Evolutionary conservation across 2,329 filamentous ascomycete genomes (phyloP), one percentile per base, ranked within the genome.

Genomic region (Cercospora beticola): DNA sequence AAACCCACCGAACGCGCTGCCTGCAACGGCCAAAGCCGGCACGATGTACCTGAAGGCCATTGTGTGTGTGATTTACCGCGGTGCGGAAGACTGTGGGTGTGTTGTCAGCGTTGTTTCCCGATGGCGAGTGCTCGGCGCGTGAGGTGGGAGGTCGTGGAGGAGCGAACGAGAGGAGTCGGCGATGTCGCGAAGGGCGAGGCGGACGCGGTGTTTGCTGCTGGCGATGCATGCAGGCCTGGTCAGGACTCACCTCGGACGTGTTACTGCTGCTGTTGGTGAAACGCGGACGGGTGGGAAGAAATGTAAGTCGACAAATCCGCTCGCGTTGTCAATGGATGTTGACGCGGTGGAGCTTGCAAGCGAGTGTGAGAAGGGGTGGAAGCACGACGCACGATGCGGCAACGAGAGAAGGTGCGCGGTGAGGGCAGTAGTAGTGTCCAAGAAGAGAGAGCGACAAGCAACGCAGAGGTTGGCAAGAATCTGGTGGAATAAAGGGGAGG

Each of bases 11-110:
- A 83, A 79, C 70, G 82, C 86, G 67, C 82, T 75, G 78, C 84
- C 81, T 76, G 83, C 83, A 66, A 85, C 81, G 74, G 86, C 86
- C 79, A 89, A 80, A 71, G 82, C 84, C 72, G 87, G 85, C 70
- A 88, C 79, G 73, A 86, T 81, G 81, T 86, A 85, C 80, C 85
- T 87, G 76, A 82, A 77, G 74, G 82, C 82, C 84, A 88, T 87
- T 79, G 65, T 71, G 66, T 71, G 66, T 68, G 36, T 65, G 64
- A 63, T 64, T 26, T 68, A 59, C 68, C 67, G 67, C 68, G 60
- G 66, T 57, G 65, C 67, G 65, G 70, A 66, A 70, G 68, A 71
- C 71, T 73, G 68, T 66, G 28, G 31, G 28, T 36, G 61, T 40
- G 23, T 63, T 62, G 68, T 73, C 68, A 73, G 71, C 69, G 64